Conservation (phyloP, 768 basidiomycete species). For the Cystobasidium tubakii region DNA sequence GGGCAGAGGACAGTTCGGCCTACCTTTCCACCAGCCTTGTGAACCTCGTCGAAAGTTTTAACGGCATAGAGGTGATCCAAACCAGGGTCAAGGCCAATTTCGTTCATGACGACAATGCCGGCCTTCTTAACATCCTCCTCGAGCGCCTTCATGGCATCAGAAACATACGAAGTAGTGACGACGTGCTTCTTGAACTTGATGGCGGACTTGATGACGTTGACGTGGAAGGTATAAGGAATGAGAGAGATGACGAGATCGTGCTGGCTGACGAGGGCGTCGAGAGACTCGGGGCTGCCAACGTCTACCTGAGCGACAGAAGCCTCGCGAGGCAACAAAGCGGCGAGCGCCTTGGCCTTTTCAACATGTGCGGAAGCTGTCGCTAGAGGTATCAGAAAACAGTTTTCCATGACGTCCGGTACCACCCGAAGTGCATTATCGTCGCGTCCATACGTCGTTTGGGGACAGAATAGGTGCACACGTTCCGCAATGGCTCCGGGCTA, state of each 20-base stretch:
- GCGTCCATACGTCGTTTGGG: neutral
- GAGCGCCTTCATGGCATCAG: slow-evolving; percentile 79
- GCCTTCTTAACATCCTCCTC: slow-evolving; percentile 74
- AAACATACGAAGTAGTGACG: slow-evolving; percentile 93
- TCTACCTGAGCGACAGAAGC: slow-evolving; percentile 69
- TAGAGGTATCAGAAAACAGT: slow-evolving; percentile 4
- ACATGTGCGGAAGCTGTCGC: slow-evolving; percentile 77
- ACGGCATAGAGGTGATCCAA: slow-evolving; percentile 71
- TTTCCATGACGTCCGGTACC: neutral
- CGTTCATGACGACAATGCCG: slow-evolving; percentile 91
- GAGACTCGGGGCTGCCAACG: slow-evolving; percentile 61
- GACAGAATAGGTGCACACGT: neutral
- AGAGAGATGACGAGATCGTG: slow-evolving; percentile 93
- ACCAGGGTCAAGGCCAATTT: slow-evolving; percentile 94
- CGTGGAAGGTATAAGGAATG: slow-evolving; percentile 90
- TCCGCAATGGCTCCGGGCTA: slow-evolving; percentile 4
- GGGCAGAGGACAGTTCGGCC: slow-evolving; percentile 44
- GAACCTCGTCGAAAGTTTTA: slow-evolving; percentile 89
- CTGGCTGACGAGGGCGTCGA: slow-evolving; percentile 72
- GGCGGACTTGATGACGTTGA: slow-evolving; percentile 80
- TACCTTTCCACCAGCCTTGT: slow-evolving; percentile 89
- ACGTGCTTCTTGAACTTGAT: slow-evolving; percentile 85
- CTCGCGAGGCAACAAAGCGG: slow-evolving; percentile 62
- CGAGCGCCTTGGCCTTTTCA: slow-evolving; percentile 64
- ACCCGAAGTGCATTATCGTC: slow-evolving; percentile 7